Evolutionary conservation across 495 filamentous ascomycete species (phyloP).

Genomic region (Chaetomium cochliodes): DNA sequence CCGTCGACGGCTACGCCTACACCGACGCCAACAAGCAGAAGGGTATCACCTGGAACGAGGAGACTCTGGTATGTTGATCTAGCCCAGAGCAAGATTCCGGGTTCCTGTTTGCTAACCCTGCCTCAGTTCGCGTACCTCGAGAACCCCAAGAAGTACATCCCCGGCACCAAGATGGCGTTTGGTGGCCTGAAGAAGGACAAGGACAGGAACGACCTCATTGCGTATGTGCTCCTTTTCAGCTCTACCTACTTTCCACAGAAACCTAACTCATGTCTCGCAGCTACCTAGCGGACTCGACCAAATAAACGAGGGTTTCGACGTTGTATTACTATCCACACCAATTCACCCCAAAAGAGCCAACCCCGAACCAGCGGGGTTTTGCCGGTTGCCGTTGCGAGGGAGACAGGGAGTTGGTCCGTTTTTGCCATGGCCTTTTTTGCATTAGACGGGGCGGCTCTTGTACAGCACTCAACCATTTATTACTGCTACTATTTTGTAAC

Average conservation of each 20-base stretch:
- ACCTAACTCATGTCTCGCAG: slow-evolving; percentile 38
- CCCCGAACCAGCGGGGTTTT: neutral
- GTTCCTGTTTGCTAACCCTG: slow-evolving; percentile 30
- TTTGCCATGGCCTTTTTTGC: slow-evolving; percentile 17
- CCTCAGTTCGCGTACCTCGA: slow-evolving; percentile 53
- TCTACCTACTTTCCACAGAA: neutral
- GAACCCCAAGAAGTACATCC: slow-evolving; percentile 71
- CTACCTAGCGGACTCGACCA: slow-evolving; percentile 64
- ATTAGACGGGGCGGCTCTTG: slow-evolving; percentile 30
- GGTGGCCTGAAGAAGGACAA: slow-evolving; percentile 99
- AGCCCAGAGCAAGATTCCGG: neutral
- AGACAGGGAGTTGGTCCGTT: slow-evolving; percentile 13
- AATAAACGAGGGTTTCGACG: slow-evolving; percentile 38
- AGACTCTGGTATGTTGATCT: slow-evolving; percentile 68
- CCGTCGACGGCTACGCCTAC: slow-evolving; percentile 90
- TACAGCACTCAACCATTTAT: slow-evolving; percentile 14
- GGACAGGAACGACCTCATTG: slow-evolving; percentile 99
- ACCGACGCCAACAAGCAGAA: slow-evolving; percentile 99
- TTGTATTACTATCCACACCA: slow-evolving; percentile 17
- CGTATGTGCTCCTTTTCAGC: slow-evolving; percentile 58
- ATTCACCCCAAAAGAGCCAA: slow-evolving; percentile 4
- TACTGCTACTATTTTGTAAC: slow-evolving; percentile 19
- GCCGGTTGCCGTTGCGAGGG: neutral
- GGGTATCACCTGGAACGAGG: slow-evolving; percentile 83
- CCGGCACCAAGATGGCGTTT: slow-evolving; percentile 99